Evolutionary conservation across 495 filamentous ascomycete species (phyloP).

Genomic region (Podospora pseudocomata): DNA sequence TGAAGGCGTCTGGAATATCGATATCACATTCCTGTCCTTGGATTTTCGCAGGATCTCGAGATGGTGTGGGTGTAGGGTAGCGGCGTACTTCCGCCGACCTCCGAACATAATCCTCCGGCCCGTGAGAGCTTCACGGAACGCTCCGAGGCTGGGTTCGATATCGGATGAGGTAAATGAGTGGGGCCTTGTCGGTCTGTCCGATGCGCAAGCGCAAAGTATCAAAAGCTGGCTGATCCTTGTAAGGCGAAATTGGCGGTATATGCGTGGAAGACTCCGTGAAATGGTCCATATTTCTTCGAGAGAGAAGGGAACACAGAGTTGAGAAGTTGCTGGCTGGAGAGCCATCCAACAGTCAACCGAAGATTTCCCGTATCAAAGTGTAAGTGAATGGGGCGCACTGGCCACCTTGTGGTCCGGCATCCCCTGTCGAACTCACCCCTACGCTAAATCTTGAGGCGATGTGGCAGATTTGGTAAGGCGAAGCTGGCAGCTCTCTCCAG

Average conservation of each 20-base stretch:
- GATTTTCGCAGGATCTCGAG: not conserved
- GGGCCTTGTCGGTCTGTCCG: not conserved
- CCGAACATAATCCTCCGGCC: not conserved
- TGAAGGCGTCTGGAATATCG: not conserved
- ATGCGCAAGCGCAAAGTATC: not conserved
- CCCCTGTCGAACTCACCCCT: not conserved
- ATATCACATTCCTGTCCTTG: not conserved
- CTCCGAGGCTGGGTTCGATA: not conserved
- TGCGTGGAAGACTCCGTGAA: not conserved
- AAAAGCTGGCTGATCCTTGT: not conserved
- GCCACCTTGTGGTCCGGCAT: not conserved
- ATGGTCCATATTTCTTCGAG: not conserved
- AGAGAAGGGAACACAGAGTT: not conserved
- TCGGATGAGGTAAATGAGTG: not conserved
- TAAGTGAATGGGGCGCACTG: conserved; percentile 5
- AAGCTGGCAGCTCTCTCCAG: conserved; percentile 21
- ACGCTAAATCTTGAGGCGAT: conserved; percentile 22
- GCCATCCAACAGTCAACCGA: not conserved
- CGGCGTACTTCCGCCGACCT: not conserved
- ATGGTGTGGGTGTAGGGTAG: not conserved
- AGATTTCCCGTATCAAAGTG: not conserved
- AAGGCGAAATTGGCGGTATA: not conserved
- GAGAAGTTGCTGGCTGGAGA: not conserved
- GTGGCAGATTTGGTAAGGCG: conserved; percentile 23
- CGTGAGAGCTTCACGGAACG: not conserved